Conservation (phyloP, 2,329 filamentous ascomycete species). For the Monascus ruber region DNA sequence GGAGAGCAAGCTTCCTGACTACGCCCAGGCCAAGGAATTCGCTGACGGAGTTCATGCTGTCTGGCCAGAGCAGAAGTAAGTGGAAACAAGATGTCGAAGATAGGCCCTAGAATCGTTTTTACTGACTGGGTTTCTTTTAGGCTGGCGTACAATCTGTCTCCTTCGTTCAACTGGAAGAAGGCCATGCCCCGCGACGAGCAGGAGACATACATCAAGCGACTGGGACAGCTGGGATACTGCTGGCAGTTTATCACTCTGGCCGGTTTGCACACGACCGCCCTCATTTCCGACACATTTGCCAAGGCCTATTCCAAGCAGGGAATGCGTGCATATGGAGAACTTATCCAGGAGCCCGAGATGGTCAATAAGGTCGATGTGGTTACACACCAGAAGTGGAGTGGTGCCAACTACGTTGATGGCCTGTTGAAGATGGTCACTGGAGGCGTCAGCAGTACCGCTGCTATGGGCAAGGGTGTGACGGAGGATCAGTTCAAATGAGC, state of each 20-base stretch:
- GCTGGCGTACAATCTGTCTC: slow-evolving; percentile 94
- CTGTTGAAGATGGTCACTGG: slow-evolving; percentile 94
- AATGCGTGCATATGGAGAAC: slow-evolving; percentile 94
- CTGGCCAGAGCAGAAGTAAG: slow-evolving; percentile 91
- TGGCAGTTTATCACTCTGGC: slow-evolving; percentile 99
- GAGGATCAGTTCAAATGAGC: slow-evolving; percentile 79
- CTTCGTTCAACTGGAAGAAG: slow-evolving; percentile 99
- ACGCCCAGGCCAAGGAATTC: slow-evolving; percentile 80
- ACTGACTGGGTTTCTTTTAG: slow-evolving; percentile 34
- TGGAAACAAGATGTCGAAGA: slow-evolving; percentile 7
- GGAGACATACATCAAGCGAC: slow-evolving; percentile 90
- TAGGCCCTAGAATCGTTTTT: too few species aligned
- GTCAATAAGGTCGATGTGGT: slow-evolving; percentile 82
- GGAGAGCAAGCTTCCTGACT: slow-evolving; percentile 96
- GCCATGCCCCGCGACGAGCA: slow-evolving; percentile 87
- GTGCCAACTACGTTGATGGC: slow-evolving; percentile 89
- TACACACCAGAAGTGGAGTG: slow-evolving; percentile 98
- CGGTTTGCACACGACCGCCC: slow-evolving; percentile 86
- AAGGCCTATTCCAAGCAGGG: slow-evolving; percentile 68
- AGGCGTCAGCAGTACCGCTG: slow-evolving; percentile 79
- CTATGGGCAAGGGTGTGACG: slow-evolving; percentile 96
- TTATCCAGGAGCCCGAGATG: slow-evolving; percentile 97
- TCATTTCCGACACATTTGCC: slow-evolving; percentile 83
- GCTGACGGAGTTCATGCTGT: slow-evolving; percentile 86
- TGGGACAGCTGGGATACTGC: slow-evolving; percentile 83